Base-by-base conservation (phyloP, 2,329 filamentous ascomycete genomes). In the Claviceps maximensis region DNA sequence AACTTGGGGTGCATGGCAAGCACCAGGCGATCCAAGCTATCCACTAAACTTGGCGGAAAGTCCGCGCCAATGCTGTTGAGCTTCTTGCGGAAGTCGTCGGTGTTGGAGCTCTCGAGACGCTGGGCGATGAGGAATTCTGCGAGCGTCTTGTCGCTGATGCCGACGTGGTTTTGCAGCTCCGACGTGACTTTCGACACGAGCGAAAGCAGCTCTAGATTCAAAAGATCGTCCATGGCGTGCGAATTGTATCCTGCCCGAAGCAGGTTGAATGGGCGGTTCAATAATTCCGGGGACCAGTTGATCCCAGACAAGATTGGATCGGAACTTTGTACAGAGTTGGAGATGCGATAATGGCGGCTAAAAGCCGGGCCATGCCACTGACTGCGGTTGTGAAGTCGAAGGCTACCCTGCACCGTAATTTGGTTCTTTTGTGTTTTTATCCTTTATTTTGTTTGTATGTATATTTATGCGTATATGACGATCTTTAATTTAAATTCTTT, bases 61-160 rank as follows among this genome's bases (percentile, higher is more conserved):
- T 79, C 89, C 57, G 85, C 87, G 53, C 86, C 87, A 69, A 94
- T 83, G 31, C 76, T 80, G 59, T 84, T 80, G 59, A 97, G 76
- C 64, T 82, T 82, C 59, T 75, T 73, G 71, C 86, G 86, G 73
- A 97, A 98, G 29, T 86, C 83, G 51, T 77, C 69, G 53, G 87
- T 74, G 29, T 78, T 78, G 50, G 75, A 77, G 72, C 83, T 86
- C 77, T 90, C 80, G 66, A 85, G 71, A 62, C 95, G 88, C 66
- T 95, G 86, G 56, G 87, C 87, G 64, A 98, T 95, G 62, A 98
- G 82, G 65, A 95, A 98, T 69, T 98, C 93, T 60, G 93, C 90
- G 27, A 98, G 82, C 5, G 89, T 95, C 70, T 95, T 96, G 71
- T 98, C 90, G 66, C 80, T 86, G 61, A 96, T 82, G 53, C 90